These are phyloP conservation scores for Ajuga chamaepitys DNA, from an alignment of 257 asterid genomes.

Conservation along the genomic window DNA sequence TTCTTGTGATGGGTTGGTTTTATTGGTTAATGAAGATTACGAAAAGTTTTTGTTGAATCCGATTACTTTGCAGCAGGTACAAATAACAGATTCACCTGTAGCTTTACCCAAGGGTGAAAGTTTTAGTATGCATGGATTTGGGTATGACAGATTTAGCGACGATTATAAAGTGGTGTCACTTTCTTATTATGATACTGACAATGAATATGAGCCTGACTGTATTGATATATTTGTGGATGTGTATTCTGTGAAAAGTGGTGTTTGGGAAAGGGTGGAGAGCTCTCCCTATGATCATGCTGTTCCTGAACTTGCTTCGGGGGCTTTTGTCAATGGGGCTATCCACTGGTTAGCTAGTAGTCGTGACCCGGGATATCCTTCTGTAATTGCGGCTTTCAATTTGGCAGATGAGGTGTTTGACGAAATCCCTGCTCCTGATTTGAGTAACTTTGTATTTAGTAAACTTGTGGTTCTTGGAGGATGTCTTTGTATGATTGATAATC, in stretches of 20 bases:
- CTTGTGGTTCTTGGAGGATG: conserved; percentile 33
- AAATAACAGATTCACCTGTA: conserved; percentile 11
- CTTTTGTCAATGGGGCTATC: conserved; percentile 26
- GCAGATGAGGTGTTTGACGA: conserved; percentile 22
- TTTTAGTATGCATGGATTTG: conserved; percentile 30
- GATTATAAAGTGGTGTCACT: conserved; percentile 40
- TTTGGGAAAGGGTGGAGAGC: conserved; percentile 31
- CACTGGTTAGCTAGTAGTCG: conserved; percentile 36
- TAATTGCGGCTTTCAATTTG: conserved; percentile 33
- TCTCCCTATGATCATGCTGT: conserved; percentile 34
- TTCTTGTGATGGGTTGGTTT: too few species aligned
- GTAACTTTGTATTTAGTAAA: conserved; percentile 14
- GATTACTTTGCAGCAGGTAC: too few species aligned
- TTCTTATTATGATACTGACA: conserved; percentile 13
- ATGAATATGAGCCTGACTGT: conserved; percentile 18
- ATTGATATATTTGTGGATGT: conserved; percentile 28
- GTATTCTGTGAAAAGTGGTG: conserved; percentile 21
- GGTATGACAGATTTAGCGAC: conserved; percentile 27
- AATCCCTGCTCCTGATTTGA: conserved; percentile 31
- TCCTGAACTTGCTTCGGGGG: conserved; percentile 18
- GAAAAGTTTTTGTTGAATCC: too few species aligned
- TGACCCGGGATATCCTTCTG: conserved; percentile 15
- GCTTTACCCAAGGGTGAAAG: conserved; percentile 10
- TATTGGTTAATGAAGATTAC: too few species aligned
- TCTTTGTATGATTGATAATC: conserved; percentile 30